These are phyloP conservation scores for Voacanga thouarsii DNA, from an alignment of 257 asterid genomes.

Conservation along the genomic window DNA sequence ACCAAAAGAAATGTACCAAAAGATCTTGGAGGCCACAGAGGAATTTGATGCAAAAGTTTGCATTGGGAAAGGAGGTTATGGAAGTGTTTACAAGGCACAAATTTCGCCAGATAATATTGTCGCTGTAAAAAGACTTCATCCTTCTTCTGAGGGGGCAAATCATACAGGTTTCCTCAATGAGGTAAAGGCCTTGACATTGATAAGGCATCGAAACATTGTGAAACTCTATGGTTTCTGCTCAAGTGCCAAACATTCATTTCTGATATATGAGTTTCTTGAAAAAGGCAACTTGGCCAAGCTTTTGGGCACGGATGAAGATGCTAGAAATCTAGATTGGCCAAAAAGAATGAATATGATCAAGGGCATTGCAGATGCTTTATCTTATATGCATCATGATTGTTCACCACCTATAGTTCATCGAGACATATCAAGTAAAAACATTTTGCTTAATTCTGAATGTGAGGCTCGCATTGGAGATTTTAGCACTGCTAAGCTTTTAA, in stretches of 20 bases:
- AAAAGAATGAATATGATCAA: too few species aligned
- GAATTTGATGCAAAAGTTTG: slow-evolving; percentile 22
- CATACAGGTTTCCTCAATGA: slow-evolving; percentile 15
- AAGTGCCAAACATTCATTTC: too few species aligned
- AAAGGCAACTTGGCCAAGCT: too few species aligned
- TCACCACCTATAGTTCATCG: slow-evolving; percentile 34
- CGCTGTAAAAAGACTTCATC: slow-evolving; percentile 14
- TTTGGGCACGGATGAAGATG: too few species aligned
- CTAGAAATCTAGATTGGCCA: too few species aligned
- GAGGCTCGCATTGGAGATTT: slow-evolving; percentile 28
- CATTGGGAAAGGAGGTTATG: slow-evolving; percentile 35
- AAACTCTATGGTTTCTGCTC: too few species aligned
- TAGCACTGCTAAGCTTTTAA: background rate
- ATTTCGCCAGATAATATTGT: background rate
- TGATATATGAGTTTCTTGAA: too few species aligned
- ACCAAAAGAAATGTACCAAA: background rate
- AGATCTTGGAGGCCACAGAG: slow-evolving; percentile 28
- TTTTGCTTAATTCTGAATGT: too few species aligned
- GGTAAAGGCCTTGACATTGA: too few species aligned
- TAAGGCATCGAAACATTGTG: too few species aligned
- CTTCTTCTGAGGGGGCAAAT: background rate
- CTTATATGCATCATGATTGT: too few species aligned
- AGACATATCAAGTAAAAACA: slow-evolving; percentile 44
- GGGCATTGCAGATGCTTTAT: too few species aligned
- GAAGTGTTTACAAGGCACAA: slow-evolving; percentile 33